Evolutionary conservation across 2,329 filamentous ascomycete genomes (phyloP).

Genomic region (Alternaria rosae): DNA sequence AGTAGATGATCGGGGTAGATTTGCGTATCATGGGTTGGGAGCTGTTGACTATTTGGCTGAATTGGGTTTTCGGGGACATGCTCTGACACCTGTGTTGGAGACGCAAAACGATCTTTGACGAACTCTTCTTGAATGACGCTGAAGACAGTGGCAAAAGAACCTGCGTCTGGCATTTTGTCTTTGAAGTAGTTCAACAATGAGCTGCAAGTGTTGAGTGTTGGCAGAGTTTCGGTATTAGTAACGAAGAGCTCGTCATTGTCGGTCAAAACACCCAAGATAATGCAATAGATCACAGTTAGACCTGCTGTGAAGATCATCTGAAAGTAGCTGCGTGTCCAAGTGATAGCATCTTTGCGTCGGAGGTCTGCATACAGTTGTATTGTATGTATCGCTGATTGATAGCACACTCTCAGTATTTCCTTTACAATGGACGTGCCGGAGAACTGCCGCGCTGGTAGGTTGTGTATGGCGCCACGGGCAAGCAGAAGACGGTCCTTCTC

Average conservation of each 20-base stretch:
- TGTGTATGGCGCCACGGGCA: slow-evolving; percentile 53
- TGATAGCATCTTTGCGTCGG: slow-evolving; percentile 48
- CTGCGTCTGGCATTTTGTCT: slow-evolving; percentile 34
- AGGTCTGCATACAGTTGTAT: slow-evolving; percentile 52
- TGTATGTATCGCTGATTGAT: slow-evolving; percentile 47
- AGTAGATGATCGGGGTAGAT: neutral
- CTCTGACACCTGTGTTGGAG: neutral
- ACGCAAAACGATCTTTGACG: slow-evolving; percentile 6
- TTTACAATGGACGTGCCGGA: slow-evolving; percentile 8
- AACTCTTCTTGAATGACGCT: slow-evolving; percentile 35
- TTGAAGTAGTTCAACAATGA: slow-evolving; percentile 34
- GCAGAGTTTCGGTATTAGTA: slow-evolving; percentile 7
- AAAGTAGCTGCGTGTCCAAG: slow-evolving; percentile 58
- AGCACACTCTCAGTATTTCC: slow-evolving; percentile 33
- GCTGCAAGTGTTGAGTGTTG: slow-evolving; percentile 22
- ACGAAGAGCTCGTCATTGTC: slow-evolving; percentile 2
- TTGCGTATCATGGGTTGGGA: neutral
- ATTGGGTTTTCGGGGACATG: neutral
- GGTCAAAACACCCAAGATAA: slow-evolving; percentile 30
- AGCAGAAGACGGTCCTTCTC: slow-evolving; percentile 53
- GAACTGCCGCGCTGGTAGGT: slow-evolving; percentile 29
- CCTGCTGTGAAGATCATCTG: slow-evolving; percentile 58
- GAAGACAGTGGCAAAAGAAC: slow-evolving; percentile 36
- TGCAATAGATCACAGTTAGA: slow-evolving; percentile 39
- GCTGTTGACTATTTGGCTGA: neutral